phyloP scores from a whole-genome alignment of 139 green algal species.

The Coccomyxa sp. region DNA sequence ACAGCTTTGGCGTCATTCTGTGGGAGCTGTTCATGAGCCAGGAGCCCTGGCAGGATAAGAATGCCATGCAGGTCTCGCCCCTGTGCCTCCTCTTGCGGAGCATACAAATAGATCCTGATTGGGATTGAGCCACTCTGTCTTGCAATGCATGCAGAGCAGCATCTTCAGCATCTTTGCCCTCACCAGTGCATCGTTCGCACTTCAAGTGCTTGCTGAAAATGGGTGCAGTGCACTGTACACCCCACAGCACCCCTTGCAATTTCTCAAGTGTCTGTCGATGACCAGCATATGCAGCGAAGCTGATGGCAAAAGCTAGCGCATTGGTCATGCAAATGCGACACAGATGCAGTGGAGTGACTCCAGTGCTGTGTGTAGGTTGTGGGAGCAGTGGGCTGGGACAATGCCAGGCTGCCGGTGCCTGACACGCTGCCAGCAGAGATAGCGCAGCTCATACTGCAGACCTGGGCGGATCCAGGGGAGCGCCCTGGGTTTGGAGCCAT shows the following conservation, averaged over 20 bases:
- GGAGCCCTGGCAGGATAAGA: conserved; percentile 83
- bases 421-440: conserved; percentile 43
- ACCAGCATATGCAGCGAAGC: background rate
- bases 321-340: background rate
- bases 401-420: conserved; percentile 64
- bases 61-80: conserved; percentile 61
- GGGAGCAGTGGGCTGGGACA: conserved; percentile 74
- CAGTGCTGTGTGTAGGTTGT: conserved; percentile 63
- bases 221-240: background rate
- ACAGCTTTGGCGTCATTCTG: conserved; percentile 59
- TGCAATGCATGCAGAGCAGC: background rate
- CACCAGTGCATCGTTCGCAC: background rate
- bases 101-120: background rate
- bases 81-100: background rate
- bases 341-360: background rate
- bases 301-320: background rate
- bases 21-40: conserved; percentile 84
- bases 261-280: background rate
- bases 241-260: background rate
- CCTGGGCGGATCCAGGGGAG: conserved; percentile 50
- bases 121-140: background rate
- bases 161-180: too few species aligned
- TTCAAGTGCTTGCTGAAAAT: background rate
- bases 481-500: conserved; percentile 57
- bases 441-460: conserved; percentile 48